Conservation (phyloP, 768 basidiomycete species). For the Gloeostereum incarnatum region DNA sequence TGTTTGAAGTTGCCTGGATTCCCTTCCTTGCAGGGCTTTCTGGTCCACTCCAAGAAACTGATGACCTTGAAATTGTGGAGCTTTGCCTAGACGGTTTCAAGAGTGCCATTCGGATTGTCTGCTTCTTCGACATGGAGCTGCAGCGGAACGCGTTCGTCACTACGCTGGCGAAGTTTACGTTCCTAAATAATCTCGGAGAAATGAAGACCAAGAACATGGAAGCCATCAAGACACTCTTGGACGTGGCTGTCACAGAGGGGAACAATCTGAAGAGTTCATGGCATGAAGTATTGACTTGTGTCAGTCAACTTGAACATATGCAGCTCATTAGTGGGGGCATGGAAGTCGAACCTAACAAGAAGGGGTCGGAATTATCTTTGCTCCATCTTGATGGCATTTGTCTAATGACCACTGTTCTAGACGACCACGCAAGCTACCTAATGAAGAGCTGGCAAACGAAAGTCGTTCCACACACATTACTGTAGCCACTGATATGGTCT, state of each 20-base stretch:
- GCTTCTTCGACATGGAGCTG: constrained; percentile 94
- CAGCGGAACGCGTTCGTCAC: constrained; percentile 99
- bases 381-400: no score
- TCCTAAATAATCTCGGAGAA: constrained; percentile 94
- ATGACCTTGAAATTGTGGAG: constrained; percentile 87
- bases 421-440: constrained; percentile 55
- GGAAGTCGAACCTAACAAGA: constrained; percentile 73
- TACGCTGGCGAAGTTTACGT: constrained; percentile 93
- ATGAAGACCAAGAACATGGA: constrained; percentile 99
- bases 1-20: constrained; percentile 99
- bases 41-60: constrained; percentile 88
- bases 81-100: constrained; percentile 94
- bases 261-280: constrained; percentile 93
- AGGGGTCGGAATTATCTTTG: constrained; percentile 44
- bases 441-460: constrained; percentile 94
- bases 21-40: constrained; percentile 94
- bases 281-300: constrained; percentile 94
- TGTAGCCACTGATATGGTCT: constrained; percentile 98
- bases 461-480: constrained; percentile 97
- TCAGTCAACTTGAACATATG: constrained; percentile 98
- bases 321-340: constrained; percentile 90
- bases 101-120: constrained; percentile 92
- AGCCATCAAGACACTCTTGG: constrained; percentile 90
- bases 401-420: constrained; percentile 17
- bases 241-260: constrained; percentile 94